Percentiles rank a stretch among this genome's conserved stretches.
Evolutionary conservation across 352 stramenopile genomes (phyloP).

Genomic region (Pythium phragmitis): DNA sequence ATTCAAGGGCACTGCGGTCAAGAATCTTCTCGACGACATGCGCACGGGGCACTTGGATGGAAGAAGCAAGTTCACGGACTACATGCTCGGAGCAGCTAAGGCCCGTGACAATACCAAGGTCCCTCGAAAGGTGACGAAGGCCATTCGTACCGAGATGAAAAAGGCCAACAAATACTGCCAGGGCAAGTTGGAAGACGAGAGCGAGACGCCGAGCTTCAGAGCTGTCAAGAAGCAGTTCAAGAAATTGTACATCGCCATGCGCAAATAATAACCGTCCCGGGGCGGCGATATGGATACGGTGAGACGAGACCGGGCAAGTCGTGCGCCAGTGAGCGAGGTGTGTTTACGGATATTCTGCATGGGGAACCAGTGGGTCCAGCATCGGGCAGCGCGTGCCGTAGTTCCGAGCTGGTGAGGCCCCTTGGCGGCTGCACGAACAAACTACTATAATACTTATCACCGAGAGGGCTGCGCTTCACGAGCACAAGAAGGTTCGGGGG

Average conservation of each 20-base stretch:
- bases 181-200: slow-evolving; percentile 7
- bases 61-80: too few species aligned
- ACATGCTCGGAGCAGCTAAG: too few species aligned
- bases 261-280: neutral
- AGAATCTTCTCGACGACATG: too few species aligned
- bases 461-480: too few species aligned
- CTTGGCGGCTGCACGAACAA: neutral
- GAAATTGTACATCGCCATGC: slow-evolving; percentile 9
- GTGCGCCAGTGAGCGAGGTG: neutral
- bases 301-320: neutral
- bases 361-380: neutral
- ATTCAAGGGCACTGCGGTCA: too few species aligned
- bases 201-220: slow-evolving; percentile 5
- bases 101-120: too few species aligned
- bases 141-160: slow-evolving; percentile 10
- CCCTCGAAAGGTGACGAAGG: too few species aligned
- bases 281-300: neutral
- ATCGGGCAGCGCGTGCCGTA: neutral
- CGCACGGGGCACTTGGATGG: too few species aligned
- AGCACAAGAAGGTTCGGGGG: neutral
- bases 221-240: slow-evolving; percentile 1
- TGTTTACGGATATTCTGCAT: neutral
- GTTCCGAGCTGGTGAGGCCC: neutral
- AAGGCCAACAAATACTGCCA: slow-evolving; percentile 8
- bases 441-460: too few species aligned